phyloP scores from a whole-genome alignment of 768 basidiomycete species.

The Sporobolomyces phaffii region DNA sequence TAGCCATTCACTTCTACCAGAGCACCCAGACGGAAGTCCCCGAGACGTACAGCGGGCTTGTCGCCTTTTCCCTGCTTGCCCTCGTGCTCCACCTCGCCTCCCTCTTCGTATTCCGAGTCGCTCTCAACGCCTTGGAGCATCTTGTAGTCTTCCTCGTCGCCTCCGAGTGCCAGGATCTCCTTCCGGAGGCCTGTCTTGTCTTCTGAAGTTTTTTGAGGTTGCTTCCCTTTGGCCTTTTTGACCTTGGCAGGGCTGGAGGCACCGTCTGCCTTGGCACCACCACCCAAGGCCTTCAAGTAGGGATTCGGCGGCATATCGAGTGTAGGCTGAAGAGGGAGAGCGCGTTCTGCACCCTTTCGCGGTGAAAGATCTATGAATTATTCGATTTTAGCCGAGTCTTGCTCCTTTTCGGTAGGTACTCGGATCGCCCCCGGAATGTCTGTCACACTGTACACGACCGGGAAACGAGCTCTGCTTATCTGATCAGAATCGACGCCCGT shows the following conservation, averaged over 20 bases:
- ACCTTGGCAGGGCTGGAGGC: not conserved
- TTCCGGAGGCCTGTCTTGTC: constrained; percentile 19
- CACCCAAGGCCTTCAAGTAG: constrained; percentile 27
- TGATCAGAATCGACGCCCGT: too few species aligned
- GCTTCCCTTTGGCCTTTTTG: not conserved
- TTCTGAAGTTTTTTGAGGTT: not conserved
- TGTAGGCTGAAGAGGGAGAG: too few species aligned
- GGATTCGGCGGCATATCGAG: constrained; percentile 36
- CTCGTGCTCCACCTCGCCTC: constrained; percentile 38
- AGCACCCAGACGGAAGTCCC: too few species aligned
- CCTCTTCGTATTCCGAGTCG: constrained; percentile 40
- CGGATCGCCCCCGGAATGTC: too few species aligned
- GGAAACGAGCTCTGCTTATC: too few species aligned
- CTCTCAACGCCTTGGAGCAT: constrained; percentile 51
- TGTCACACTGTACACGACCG: too few species aligned
- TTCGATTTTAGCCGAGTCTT: too few species aligned
- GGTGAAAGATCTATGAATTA: too few species aligned
- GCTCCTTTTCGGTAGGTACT: too few species aligned
- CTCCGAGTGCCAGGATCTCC: constrained; percentile 52
- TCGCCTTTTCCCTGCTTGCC: constrained; percentile 34
- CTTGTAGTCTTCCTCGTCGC: constrained; percentile 53
- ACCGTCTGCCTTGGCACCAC: not conserved
- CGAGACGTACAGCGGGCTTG: not conserved
- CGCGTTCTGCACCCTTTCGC: too few species aligned
- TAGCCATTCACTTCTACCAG: too few species aligned